These are phyloP conservation scores for Fusarium pseudonygamai DNA, from an alignment of 2,329 filamentous ascomycete genomes.

Conservation along the genomic window DNA sequence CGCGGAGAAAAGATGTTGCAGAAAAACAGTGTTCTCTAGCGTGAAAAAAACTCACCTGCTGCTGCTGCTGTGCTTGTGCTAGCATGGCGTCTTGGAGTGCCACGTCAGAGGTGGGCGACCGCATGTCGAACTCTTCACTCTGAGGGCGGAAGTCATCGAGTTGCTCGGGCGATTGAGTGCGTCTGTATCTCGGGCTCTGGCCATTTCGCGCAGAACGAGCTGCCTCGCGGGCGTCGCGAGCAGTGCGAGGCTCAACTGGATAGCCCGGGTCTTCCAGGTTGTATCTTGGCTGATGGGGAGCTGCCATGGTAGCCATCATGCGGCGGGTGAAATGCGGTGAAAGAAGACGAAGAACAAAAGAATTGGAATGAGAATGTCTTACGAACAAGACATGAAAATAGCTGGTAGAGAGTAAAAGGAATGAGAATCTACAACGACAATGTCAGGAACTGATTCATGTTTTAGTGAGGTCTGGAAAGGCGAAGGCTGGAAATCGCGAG, in stretches of 20 bases:
- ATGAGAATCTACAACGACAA: not conserved
- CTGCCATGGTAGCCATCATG: constrained; percentile 31
- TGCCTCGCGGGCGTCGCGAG: constrained; percentile 40
- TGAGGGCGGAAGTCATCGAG: constrained; percentile 39
- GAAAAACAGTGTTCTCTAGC: not conserved
- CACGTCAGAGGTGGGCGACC: constrained; percentile 42
- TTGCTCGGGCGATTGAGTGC: constrained; percentile 39
- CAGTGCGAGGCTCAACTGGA: constrained; percentile 31
- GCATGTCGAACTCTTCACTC: constrained; percentile 38
- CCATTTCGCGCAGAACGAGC: constrained; percentile 38
- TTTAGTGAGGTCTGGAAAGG: constrained; percentile 22
- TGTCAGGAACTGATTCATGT: constrained; percentile 8
- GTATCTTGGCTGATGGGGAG: constrained; percentile 31
- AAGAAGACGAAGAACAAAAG: not conserved
- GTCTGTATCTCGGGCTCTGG: constrained; percentile 38
- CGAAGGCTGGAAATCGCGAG: constrained; percentile 36
- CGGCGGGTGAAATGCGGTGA: not conserved
- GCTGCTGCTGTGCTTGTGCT: constrained; percentile 42
- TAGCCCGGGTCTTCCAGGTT: constrained; percentile 30
- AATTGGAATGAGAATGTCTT: not conserved
- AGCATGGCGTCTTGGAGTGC: constrained; percentile 44
- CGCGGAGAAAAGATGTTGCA: constrained; percentile 24
- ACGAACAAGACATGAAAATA: not conserved
- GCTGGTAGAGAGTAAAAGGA: not conserved
- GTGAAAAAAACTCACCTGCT: constrained; percentile 32